Evolutionary conservation across 2,329 filamentous ascomycete genomes (phyloP), one percentile per base, ranked within the genome.

Genomic region (Dactylonectria estremocensis): DNA sequence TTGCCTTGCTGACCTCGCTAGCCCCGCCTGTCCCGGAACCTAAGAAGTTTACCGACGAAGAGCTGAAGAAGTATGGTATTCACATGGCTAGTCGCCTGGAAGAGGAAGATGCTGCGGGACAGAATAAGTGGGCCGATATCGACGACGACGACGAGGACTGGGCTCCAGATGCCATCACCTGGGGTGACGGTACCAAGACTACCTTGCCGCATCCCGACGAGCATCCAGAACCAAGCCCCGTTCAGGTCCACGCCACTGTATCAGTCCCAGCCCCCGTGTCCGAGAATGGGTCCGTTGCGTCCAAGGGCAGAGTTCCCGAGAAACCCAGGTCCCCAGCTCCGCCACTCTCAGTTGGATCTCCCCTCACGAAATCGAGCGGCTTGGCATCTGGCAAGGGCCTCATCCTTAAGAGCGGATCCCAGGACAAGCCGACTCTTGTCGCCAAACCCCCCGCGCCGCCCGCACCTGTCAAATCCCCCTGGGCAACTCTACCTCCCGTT

Each of bases 101-200:
- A 71, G 88, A 92, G 56, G 93, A 95, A 72, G 93, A 95, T 77
- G 81, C 86, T 60, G 89, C 89, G 65, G 93, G 93, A 66, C 92
- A 95, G 74, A 90, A 91, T 35, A 95, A 95, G 78, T 97, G 94
- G 94, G 94, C 93, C 24, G 94, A 97, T 77, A 95, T 95, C 67
- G 94, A 96, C 68, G 94, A 96, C 65, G 93, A 96, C 71, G 93
- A 95, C 75, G 94, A 96, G 43, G 93, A 95, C 76, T 95, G 93
- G 92, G 92, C 91, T 14, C 93, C 93, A 2, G 93, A 96, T 71
- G 90, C 92, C 59, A 94, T 96, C 72, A 93, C 93, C 66, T 97
- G 94, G 94, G 93, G 93, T 77, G 94, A 97, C 79, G 93, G 93
- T 61, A 96, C 93, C 55, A 95, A 95, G 80, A 92, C 92, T 37